Base-by-base conservation (phyloP, 768 basidiomycete genomes). In the Chalciporus piperatus region DNA sequence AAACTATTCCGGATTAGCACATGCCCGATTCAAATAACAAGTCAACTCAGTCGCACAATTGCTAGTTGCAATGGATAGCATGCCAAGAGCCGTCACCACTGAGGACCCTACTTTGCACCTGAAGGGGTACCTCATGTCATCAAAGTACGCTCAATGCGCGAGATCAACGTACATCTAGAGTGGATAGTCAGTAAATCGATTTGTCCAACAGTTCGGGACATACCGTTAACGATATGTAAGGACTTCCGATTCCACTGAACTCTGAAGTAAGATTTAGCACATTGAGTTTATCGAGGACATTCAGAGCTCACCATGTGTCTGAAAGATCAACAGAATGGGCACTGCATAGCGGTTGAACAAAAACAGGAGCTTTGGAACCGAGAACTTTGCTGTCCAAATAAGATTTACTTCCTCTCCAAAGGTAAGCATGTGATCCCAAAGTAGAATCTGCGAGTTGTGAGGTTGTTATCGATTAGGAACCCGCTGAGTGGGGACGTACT, bases 341-440 rank as follows among this genome's bases (percentile, higher is more conserved):
- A 72, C 67, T 27, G 51, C 5, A 45, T 73, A 73, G 14, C 71
- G 71, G 47, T 69, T 64, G 25, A 71, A 51, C 28, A 72, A 40
- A 55, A 72, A 72, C 16, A 72, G 41, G 17, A 63, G 49, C 35
- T 73, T 72, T 38, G 68, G 61, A 8, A 59, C 28, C 12, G 69
- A 63, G 3, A 51, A 41, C 17, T 17, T 56, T 1, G 71, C 68
- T 3, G 25, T 56, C 71, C 71, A 72, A 25, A 72, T 59, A 19
- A 67, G 47, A 45, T 48, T 38, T 12, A 72, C 67, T 59, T 72
- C 70, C 19, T 70, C 69, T 13, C 54, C 45, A 25, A 72, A 56
- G 0, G 72, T 73, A 37, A 72, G 53, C 41, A 68, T 23, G 30
- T 72, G 66, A 43, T 72, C 71, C 59, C 69, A 73, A 20, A 71